These are phyloP conservation scores for Ustilago esculenta DNA, from an alignment of 1,284 basidiomycete species.

Conservation along the genomic window DNA sequence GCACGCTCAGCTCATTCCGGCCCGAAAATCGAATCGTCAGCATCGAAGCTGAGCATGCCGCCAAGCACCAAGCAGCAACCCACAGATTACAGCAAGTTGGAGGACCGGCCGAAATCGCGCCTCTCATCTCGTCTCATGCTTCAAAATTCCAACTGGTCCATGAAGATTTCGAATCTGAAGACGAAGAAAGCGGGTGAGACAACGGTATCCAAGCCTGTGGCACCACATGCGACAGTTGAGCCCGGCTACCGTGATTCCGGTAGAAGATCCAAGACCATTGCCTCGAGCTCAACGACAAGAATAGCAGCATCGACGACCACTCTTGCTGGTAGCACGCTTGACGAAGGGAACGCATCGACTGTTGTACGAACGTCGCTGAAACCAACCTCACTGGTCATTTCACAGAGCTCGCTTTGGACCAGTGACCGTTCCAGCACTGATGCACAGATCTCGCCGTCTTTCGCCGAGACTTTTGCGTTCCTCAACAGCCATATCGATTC, in stretches of 20 bases:
- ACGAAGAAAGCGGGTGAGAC: constrained; percentile 8
- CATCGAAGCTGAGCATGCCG: not conserved
- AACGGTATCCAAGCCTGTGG: not conserved
- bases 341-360: not conserved
- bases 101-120: constrained; percentile 19
- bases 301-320: not conserved
- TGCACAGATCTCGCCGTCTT: constrained; percentile 29
- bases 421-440: constrained; percentile 10
- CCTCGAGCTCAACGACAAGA: constrained; percentile 1
- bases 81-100: constrained; percentile 25
- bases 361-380: not conserved
- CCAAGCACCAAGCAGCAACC: constrained; percentile 6
- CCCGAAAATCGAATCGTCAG: not conserved
- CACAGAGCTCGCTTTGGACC: constrained; percentile 2
- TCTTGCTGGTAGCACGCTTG: not conserved
- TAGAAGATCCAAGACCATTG: constrained; percentile 13
- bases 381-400: constrained; percentile 3
- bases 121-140: constrained; percentile 26
- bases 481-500: constrained; percentile 39
- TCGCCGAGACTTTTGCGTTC: constrained; percentile 31
- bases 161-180: constrained; percentile 21
- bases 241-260: not conserved
- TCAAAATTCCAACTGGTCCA: constrained; percentile 14
- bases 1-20: not conserved
- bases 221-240: not conserved